A percentile compares a stretch with the other conserved stretches of the same genome.
Evolutionary conservation across 495 filamentous ascomycete species (phyloP).

Genomic region (Parmelia sp.): DNA sequence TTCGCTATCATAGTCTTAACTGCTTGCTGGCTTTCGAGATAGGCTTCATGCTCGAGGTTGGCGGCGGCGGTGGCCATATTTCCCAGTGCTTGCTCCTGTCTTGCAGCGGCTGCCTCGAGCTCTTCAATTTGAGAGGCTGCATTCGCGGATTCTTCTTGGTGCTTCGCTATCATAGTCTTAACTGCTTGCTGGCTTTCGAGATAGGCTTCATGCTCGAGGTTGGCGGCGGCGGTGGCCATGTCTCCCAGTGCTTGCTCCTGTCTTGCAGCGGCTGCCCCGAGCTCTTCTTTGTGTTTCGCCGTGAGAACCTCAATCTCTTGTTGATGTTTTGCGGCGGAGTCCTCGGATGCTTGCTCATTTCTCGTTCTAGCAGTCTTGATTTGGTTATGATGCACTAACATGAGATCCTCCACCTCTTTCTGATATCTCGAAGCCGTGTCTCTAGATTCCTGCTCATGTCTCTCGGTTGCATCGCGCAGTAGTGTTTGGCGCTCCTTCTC

Average conservation of each 20-base stretch:
- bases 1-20: background rate
- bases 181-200: conserved; percentile 11
- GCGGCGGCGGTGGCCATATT: background rate
- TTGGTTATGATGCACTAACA: conserved; percentile 2
- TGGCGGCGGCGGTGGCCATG: background rate
- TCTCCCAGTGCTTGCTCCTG: conserved; percentile 16
- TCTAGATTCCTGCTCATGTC: conserved; percentile 9
- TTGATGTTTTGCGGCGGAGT: conserved; percentile 10
- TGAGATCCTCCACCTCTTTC: conserved; percentile 11
- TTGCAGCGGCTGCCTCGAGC: conserved; percentile 8
- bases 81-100: conserved; percentile 15
- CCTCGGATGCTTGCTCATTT: conserved; percentile 15
- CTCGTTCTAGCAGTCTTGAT: background rate
- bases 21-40: background rate
- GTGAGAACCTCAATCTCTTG: conserved; percentile 9
- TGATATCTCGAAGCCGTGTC: conserved; percentile 10
- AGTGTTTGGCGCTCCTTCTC: background rate
- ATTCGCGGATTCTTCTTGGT: too few species aligned
- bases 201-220: conserved; percentile 2
- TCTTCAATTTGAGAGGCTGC: too few species aligned
- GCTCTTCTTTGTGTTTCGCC: conserved; percentile 7
- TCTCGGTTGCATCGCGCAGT: conserved; percentile 1
- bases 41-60: background rate
- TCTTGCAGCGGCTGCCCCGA: conserved; percentile 8
- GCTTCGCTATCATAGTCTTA: conserved; percentile 7